A percentile compares a stretch with the other conserved stretches of the same genome.
phyloP scores from a whole-genome alignment of 1,284 basidiomycete genomes.

The Puccinia horiana region DNA sequence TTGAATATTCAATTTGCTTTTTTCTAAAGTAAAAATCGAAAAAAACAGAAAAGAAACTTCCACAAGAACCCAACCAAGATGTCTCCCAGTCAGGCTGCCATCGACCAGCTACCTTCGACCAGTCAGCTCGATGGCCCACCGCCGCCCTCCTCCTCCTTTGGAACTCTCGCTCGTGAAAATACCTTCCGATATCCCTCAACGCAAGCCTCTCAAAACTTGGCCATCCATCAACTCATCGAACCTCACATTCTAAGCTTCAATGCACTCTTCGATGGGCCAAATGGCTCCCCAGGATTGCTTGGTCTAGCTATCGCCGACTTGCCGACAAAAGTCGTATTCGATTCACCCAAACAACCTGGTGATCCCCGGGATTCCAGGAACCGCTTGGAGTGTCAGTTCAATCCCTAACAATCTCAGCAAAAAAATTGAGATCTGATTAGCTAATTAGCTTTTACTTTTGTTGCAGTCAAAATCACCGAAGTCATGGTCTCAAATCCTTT shows the following conservation, averaged over 20 bases:
- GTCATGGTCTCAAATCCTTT: constrained; percentile 82
- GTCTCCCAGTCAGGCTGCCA: constrained; percentile 49
- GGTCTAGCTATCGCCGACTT: constrained; percentile 80
- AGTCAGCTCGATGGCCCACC: constrained; percentile 12
- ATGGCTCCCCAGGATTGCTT: constrained; percentile 76
- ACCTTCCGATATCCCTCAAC: constrained; percentile 76
- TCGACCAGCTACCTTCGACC: constrained; percentile 51
- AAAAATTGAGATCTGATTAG: neutral
- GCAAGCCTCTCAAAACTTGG: constrained; percentile 71
- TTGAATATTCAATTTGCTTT: neutral
- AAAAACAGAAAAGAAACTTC: too few species aligned
- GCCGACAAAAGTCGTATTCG: constrained; percentile 86
- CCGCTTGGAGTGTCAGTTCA: constrained; percentile 58
- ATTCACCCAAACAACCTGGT: constrained; percentile 64
- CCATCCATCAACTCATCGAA: constrained; percentile 86
- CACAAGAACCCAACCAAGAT: neutral
- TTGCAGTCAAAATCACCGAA: constrained; percentile 82
- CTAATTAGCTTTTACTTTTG: neutral
- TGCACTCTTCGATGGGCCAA: constrained; percentile 76
- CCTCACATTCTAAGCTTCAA: constrained; percentile 98
- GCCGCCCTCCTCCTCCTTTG: constrained; percentile 63
- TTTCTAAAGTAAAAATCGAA: too few species aligned
- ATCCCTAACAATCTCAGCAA: neutral
- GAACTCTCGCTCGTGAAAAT: constrained; percentile 80
- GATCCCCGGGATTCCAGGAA: constrained; percentile 56